Conservation (phyloP, 768 basidiomycete species). For the Leccinum disarticulatum region DNA sequence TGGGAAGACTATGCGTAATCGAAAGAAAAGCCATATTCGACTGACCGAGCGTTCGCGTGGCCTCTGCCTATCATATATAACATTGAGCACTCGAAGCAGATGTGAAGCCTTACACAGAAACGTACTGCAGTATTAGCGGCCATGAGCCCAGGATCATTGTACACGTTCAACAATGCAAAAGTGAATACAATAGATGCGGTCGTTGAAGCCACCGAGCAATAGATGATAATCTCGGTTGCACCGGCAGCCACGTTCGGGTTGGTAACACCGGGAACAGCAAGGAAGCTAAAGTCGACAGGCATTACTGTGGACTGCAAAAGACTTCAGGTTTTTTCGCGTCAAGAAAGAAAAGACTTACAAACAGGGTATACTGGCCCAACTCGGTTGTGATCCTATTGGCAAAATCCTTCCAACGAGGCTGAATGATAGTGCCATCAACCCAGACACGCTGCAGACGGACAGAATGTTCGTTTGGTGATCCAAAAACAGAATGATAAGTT, state of each 20-base stretch:
- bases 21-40: conserved; percentile 6
- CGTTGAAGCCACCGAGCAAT: conserved; percentile 13
- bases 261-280: conserved; percentile 11
- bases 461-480: conserved; percentile 10
- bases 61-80: not conserved
- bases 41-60: conserved; percentile 5
- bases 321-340: not conserved
- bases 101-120: not conserved
- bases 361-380: conserved; percentile 12
- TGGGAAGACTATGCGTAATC: conserved; percentile 17
- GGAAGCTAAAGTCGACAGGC: conserved; percentile 18
- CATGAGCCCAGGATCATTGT: conserved; percentile 8
- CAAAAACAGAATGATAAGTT: not conserved
- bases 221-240: conserved; percentile 10
- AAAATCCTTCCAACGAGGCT: conserved; percentile 15
- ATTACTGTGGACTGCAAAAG: conserved; percentile 17
- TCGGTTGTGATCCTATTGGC: conserved; percentile 7
- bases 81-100: not conserved
- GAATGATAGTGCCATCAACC: conserved; percentile 11
- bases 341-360: conserved; percentile 5
- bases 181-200: conserved; percentile 16
- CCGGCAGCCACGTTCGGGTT: not conserved
- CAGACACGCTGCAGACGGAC: conserved; percentile 14
- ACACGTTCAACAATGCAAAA: conserved; percentile 9
- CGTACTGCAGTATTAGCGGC: conserved; percentile 9